Evolutionary conservation across 108 stramenopile genomes (phyloP).

Genomic region (Fistulifera solaris): DNA sequence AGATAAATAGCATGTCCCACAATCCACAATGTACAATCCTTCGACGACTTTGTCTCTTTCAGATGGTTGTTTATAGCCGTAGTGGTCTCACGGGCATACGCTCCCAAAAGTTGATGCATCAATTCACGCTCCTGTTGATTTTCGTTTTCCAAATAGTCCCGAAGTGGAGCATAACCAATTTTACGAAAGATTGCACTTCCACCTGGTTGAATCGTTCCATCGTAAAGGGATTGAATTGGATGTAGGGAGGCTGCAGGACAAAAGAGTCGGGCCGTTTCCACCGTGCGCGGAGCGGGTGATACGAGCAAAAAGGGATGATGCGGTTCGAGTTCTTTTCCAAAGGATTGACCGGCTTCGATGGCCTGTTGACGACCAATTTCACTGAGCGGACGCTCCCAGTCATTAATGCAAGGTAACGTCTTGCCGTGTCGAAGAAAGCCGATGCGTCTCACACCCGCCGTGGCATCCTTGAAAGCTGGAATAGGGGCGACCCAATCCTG

Average conservation of each 20-base stretch:
- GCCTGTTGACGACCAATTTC: constrained; percentile 28
- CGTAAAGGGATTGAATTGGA: constrained; percentile 20
- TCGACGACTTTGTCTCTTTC: constrained; percentile 1
- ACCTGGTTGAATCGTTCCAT: constrained; percentile 40
- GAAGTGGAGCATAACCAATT: constrained; percentile 42
- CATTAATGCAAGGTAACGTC: constrained; percentile 15
- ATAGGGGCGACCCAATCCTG: no score
- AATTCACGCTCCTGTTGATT: constrained; percentile 16
- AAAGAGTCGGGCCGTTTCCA: constrained; percentile 41
- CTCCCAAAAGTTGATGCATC: constrained; percentile 22
- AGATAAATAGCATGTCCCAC: constrained; percentile 45
- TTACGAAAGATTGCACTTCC: constrained; percentile 27
- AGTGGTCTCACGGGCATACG: constrained; percentile 21
- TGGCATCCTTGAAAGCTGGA: not conserved
- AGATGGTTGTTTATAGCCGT: constrained; percentile 7
- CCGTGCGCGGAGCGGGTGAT: constrained; percentile 36
- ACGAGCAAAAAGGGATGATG: constrained; percentile 16
- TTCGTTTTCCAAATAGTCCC: constrained; percentile 22
- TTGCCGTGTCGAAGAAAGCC: constrained; percentile 44
- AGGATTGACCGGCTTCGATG: constrained; percentile 23
- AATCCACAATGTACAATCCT: constrained; percentile 20
- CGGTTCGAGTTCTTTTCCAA: constrained; percentile 27
- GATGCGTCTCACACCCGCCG: constrained; percentile 8
- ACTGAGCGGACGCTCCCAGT: constrained; percentile 35
- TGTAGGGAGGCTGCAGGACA: constrained; percentile 5